These are phyloP conservation scores for Pilaira anomala DNA, from an alignment of 192 early-diverging fungal genomes.

Conservation along the genomic window DNA sequence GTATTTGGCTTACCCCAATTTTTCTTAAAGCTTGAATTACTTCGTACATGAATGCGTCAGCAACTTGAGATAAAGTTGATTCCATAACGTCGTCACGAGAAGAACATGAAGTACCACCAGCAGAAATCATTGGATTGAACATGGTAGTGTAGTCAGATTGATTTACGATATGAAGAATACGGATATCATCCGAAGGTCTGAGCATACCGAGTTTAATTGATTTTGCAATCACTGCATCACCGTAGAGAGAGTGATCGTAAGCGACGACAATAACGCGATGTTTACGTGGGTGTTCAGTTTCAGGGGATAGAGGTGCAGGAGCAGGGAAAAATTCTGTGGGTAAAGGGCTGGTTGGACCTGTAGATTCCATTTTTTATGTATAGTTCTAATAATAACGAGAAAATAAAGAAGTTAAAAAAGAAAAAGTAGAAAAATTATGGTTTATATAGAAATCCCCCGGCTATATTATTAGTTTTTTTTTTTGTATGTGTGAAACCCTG, in stretches of 20 bases:
- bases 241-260: conserved; percentile 23
- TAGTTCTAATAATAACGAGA: background rate
- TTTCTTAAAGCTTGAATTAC: conserved; percentile 14
- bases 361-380: background rate
- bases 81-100: background rate
- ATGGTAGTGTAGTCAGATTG: conserved; percentile 1
- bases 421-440: background rate
- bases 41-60: conserved; percentile 18
- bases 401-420: background rate
- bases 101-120: background rate
- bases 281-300: too few species aligned
- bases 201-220: conserved; percentile 17
- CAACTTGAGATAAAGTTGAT: background rate
- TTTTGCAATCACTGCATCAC: conserved; percentile 26
- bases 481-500: too few species aligned
- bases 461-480: too few species aligned
- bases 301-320: background rate
- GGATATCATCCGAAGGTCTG: conserved; percentile 16
- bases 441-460: too few species aligned
- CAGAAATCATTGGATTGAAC: background rate
- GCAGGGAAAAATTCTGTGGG: conserved; percentile 14
- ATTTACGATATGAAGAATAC: conserved; percentile 22
- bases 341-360: background rate
- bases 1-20: conserved; percentile 16
- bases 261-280: conserved; percentile 14